Conservation (phyloP, 139 green algal species). For the Yamagishiella unicocca region DNA sequence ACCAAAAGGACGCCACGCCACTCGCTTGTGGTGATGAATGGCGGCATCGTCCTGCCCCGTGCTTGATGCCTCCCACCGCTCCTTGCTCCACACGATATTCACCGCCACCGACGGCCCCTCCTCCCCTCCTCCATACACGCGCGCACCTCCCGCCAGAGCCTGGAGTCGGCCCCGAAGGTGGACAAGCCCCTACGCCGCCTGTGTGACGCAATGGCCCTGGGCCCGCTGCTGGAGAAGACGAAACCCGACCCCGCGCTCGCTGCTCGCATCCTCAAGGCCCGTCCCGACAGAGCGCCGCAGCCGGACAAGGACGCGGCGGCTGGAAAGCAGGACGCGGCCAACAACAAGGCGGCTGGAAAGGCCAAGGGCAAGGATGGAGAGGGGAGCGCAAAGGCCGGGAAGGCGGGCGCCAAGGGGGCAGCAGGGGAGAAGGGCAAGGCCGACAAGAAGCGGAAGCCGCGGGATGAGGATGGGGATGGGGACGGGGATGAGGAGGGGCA, state of each 20-base stretch:
- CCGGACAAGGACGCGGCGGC: no score
- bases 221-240: conserved; percentile 48
- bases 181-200: conserved; percentile 39
- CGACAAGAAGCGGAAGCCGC: neutral
- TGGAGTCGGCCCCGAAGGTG: neutral
- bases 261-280: conserved; percentile 43
- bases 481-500: neutral
- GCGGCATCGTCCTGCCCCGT: no score
- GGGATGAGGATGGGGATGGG: neutral
- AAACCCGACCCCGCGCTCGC: conserved; percentile 49
- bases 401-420: neutral
- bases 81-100: no score
- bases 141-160: neutral
- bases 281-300: neutral
- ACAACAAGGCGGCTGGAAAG: neutral
- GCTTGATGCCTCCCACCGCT: no score
- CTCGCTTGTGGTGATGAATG: no score
- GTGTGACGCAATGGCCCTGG: conserved; percentile 37
- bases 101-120: no score
- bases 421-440: conserved; percentile 21
- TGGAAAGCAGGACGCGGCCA: no score
- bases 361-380: conserved; percentile 8
- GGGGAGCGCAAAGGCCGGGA: neutral
- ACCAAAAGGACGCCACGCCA: no score
- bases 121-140: no score